Percentiles rank a stretch among this genome's conserved stretches.
Conservation (phyloP, 495 filamentous ascomycete species). For the Neurospora sp. region DNA sequence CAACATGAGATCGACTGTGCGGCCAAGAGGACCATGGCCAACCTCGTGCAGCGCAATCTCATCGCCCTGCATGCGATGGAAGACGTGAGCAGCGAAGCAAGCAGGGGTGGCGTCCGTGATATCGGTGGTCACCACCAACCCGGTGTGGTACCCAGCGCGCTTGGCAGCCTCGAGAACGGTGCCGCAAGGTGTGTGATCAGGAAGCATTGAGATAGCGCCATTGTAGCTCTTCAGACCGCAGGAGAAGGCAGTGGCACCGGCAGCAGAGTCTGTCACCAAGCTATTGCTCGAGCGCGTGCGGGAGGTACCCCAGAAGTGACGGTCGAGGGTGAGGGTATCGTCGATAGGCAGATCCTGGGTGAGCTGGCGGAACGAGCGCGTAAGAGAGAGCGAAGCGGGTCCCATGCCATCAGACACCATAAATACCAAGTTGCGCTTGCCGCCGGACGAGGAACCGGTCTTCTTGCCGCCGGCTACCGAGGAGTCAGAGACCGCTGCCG, state of each 20-base stretch:
- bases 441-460: slow-evolving; percentile 34
- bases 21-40: slow-evolving; percentile 70
- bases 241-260: slow-evolving; percentile 91
- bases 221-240: slow-evolving; percentile 93
- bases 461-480: slow-evolving; percentile 29
- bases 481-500: slow-evolving; percentile 66
- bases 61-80: slow-evolving; percentile 70
- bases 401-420: slow-evolving; percentile 99
- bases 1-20: slow-evolving; percentile 81
- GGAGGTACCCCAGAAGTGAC: slow-evolving; percentile 79
- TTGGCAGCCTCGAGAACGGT: slow-evolving; percentile 94
- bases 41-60: slow-evolving; percentile 85
- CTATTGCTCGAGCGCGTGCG: slow-evolving; percentile 73
- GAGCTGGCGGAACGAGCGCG: slow-evolving; percentile 69
- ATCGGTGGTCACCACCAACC: slow-evolving; percentile 88
- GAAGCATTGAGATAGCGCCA: slow-evolving; percentile 82
- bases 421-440: slow-evolving; percentile 89
- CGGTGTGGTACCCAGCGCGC: slow-evolving; percentile 81
- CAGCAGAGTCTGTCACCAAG: slow-evolving; percentile 88
- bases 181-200: slow-evolving; percentile 77
- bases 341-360: slow-evolving; percentile 54
- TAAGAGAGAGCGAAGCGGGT: slow-evolving; percentile 76
- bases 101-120: slow-evolving; percentile 97
- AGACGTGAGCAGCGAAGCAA: slow-evolving; percentile 86
- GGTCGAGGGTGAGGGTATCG: slow-evolving; percentile 68